Evolutionary conservation across 371 early-diverging fungal species (phyloP), one percentile per base, ranked within the genome.

Genomic region (Massospora cicadina): DNA sequence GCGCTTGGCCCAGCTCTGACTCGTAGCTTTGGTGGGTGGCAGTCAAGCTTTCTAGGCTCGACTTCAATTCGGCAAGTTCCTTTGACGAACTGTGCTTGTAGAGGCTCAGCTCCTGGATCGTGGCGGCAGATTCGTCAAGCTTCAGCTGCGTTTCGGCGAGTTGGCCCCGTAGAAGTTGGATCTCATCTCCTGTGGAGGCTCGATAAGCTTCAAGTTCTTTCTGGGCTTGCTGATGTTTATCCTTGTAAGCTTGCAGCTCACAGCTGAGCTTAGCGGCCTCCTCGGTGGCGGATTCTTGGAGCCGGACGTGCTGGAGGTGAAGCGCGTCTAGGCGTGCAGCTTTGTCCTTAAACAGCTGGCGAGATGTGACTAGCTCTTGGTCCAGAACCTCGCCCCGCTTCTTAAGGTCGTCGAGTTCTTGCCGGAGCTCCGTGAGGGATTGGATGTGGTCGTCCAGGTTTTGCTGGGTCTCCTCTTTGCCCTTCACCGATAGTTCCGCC

Each of bases 361-460:
- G 17, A 12, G 63, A 63, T 2, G 63, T 63, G 21, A 26, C 23
- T 3, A 63, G 55, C 55, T 63, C 63, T 53, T 53, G 55, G 23
- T 63, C 63, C 29, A 63, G 26, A 21, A 63, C 1, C 12, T 63
- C 23, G 17, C 23, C 3, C 17, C 55, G 12, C 24, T 21, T 24
- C 26, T 56, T 56, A 2, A 56, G 26, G 27, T 28, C 55, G 24
- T 5, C 23, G 5, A 63, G 28, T 55, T 63, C 63, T 25, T 33
- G 13, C 12, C 3, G n/a, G 2, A 7, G 31, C 2, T 13, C 43
- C 13, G 31, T 54, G 2, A 62, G 30, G 7, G 12, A 17, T 33
- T 62, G 62, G 3, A 33, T 27, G 2, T n/a, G 31, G 21, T 13
- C 25, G 21, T 62, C n/a, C 2, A 33, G 24, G 26, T 62, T 43